Evolutionary conservation across 257 asterid species (phyloP).

Genomic region (Coffea canephora): DNA sequence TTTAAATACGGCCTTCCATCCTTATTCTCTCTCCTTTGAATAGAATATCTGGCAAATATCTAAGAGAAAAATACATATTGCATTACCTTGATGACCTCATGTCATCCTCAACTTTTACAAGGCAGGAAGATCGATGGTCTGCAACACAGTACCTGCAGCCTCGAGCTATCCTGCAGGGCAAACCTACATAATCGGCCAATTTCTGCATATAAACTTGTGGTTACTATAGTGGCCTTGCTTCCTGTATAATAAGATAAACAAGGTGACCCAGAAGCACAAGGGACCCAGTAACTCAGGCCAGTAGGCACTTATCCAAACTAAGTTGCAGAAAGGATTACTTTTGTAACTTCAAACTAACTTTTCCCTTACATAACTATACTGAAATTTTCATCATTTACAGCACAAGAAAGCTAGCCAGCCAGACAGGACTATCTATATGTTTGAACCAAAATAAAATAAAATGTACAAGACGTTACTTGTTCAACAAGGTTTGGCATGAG

Average conservation of each 20-base stretch:
- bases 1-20: neutral
- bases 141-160: constrained; percentile 91
- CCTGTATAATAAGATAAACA: neutral
- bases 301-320: neutral
- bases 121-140: constrained; percentile 92
- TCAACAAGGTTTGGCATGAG: neutral
- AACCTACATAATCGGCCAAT: constrained; percentile 92
- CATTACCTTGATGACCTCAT: constrained; percentile 54
- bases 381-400: neutral
- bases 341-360: too few relatives aligned
- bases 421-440: neutral
- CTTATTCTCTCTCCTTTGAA: neutral
- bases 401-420: neutral
- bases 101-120: constrained; percentile 73
- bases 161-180: constrained; percentile 96
- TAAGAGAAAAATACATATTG: constrained; percentile 11
- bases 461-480: too few relatives aligned
- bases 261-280: neutral
- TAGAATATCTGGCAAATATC: neutral
- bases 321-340: neutral
- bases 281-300: neutral
- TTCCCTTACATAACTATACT: neutral
- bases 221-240: neutral
- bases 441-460: neutral
- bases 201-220: constrained; percentile 46